A percentile compares a stretch with the other conserved stretches of the same genome.
Evolutionary conservation across 371 early-diverging fungal genomes (phyloP).

Genomic region (Mucor piriformis): DNA sequence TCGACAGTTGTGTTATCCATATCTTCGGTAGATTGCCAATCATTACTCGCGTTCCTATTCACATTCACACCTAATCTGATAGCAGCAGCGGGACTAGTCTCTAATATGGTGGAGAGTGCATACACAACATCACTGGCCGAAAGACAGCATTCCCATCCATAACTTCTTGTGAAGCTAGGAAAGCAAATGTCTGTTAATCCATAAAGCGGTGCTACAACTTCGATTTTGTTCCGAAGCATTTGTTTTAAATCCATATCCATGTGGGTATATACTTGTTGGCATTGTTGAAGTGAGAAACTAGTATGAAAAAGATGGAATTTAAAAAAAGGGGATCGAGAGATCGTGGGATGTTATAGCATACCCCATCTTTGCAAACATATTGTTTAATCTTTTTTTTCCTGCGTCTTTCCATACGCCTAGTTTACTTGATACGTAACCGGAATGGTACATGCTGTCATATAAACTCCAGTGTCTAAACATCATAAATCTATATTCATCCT

Average conservation of each 20-base stretch:
- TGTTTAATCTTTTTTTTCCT: constrained; percentile 75
- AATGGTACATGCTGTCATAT: constrained; percentile 84
- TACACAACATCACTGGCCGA: constrained; percentile 86
- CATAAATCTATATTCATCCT: constrained; percentile 82
- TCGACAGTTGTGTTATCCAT: neutral
- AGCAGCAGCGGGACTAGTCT: constrained; percentile 57
- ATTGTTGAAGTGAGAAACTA: constrained; percentile 72
- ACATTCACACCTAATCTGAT: constrained; percentile 36
- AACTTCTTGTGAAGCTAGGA: constrained; percentile 80
- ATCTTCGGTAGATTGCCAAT: constrained; percentile 17
- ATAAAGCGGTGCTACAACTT: constrained; percentile 74
- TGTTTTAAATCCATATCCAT: constrained; percentile 80
- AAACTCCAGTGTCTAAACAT: constrained; percentile 92
- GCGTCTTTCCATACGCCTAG: constrained; percentile 86
- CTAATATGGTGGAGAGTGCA: constrained; percentile 76
- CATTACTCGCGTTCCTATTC: constrained; percentile 28
- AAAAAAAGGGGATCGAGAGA: too few relatives aligned
- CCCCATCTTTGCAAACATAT: constrained; percentile 90
- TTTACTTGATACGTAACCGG: constrained; percentile 81
- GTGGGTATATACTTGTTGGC: constrained; percentile 73
- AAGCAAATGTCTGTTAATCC: constrained; percentile 77
- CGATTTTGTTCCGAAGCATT: constrained; percentile 67
- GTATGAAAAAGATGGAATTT: neutral
- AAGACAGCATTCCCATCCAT: constrained; percentile 74
- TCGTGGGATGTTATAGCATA: constrained; percentile 22